Evolutionary conservation across 371 early-diverging fungal genomes (phyloP).

Genomic region (Syncephalastrum contaminatum): DNA sequence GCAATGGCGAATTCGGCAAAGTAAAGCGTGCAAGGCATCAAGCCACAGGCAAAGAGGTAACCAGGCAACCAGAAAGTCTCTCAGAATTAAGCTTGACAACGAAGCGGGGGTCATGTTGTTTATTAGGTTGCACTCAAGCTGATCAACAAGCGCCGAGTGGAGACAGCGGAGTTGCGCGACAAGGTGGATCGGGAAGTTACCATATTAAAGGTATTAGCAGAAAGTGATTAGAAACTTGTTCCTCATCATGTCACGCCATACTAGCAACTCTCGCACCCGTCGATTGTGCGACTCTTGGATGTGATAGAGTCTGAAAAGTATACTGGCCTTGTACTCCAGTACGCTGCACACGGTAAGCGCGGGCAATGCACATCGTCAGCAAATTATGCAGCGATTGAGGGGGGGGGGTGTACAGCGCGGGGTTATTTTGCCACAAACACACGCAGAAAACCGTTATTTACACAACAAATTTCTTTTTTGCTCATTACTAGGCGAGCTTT

Average conservation of each 20-base stretch:
- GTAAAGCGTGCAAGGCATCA: conserved; percentile 92
- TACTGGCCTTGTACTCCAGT: conserved; percentile 61
- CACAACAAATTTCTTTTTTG: conserved; percentile 5
- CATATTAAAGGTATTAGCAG: conserved; percentile 58
- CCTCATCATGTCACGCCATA: no score
- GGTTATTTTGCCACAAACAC: no score
- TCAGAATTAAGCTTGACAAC: background rate
- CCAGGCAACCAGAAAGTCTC: background rate
- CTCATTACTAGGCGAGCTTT: conserved; percentile 47
- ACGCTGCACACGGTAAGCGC: conserved; percentile 43
- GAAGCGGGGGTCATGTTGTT: background rate
- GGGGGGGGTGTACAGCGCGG: no score
- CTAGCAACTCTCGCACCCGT: conserved; percentile 40
- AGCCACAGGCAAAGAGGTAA: conserved; percentile 84
- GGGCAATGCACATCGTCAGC: conserved; percentile 18
- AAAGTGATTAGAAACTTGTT: conserved; percentile 5
- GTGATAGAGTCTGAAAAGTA: conserved; percentile 63
- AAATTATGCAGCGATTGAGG: background rate
- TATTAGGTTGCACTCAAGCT: conserved; percentile 71
- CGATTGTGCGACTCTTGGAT: conserved; percentile 63
- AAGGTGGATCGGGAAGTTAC: conserved; percentile 73
- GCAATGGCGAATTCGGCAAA: conserved; percentile 96
- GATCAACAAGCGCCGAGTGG: conserved; percentile 65
- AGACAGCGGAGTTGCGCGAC: conserved; percentile 58
- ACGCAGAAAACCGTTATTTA: background rate